phyloP scores from a whole-genome alignment of 805 yeast genomes.

The Blastobotrys parvus region DNA sequence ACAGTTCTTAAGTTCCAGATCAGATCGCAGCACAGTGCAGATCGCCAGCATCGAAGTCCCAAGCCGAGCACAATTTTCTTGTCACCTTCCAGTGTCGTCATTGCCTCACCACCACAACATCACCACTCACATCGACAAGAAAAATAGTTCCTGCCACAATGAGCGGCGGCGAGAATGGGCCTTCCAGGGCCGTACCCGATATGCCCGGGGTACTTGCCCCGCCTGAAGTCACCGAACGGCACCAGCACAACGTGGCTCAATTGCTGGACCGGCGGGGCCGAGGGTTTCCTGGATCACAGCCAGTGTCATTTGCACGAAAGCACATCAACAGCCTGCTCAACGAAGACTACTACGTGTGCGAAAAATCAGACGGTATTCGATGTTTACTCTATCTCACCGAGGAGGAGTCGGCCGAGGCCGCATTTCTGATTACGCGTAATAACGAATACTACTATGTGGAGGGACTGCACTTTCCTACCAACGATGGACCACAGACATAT shows the following conservation, averaged over 20 bases:
- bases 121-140: too few species aligned
- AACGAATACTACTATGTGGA: conserved; percentile 79
- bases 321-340: conserved; percentile 57
- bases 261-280: conserved; percentile 37
- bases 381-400: conserved; percentile 54
- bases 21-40: too few species aligned
- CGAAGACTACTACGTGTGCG: conserved; percentile 89
- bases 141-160: background rate
- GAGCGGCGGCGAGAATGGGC: background rate
- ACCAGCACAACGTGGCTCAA: conserved; percentile 60
- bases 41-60: too few species aligned
- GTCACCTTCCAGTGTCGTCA: too few species aligned
- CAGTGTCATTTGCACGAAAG: conserved; percentile 74
- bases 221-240: conserved; percentile 56
- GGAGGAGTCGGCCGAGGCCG: conserved; percentile 77
- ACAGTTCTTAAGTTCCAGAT: too few species aligned
- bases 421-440: conserved; percentile 80
- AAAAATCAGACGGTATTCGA: conserved; percentile 88
- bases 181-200: conserved; percentile 52
- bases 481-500: conserved; percentile 41
- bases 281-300: conserved; percentile 68
- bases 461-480: conserved; percentile 66
- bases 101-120: too few species aligned
- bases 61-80: too few species aligned
- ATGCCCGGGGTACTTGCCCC: conserved; percentile 83